phyloP scores from a whole-genome alignment of 2,329 filamentous ascomycete genomes.

The Colletotrichum caudatum region DNA sequence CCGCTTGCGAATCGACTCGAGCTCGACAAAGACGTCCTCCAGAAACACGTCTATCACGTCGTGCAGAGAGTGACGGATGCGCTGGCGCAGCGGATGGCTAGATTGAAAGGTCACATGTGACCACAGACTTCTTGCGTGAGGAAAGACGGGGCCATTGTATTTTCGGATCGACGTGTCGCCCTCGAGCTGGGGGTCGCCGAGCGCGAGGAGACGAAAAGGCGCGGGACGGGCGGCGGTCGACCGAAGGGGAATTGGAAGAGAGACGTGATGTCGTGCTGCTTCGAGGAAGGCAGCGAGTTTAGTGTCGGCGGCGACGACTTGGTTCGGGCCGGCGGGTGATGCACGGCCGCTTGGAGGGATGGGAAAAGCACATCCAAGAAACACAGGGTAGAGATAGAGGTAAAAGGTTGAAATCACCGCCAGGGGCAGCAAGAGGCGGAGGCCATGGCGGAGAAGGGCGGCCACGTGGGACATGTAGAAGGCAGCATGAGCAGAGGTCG shows the following conservation, averaged over 20 bases:
- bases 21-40: conserved; percentile 75
- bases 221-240: conserved; percentile 58
- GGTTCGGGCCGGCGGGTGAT: conserved; percentile 24
- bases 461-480: conserved; percentile 65
- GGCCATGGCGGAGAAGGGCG: conserved; percentile 66
- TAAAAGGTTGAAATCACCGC: conserved; percentile 79
- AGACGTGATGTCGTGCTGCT: conserved; percentile 51
- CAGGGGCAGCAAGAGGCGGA: conserved; percentile 71
- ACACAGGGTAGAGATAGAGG: conserved; percentile 88
- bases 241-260: conserved; percentile 42
- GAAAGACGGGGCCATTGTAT: conserved; percentile 64
- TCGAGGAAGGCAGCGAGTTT: conserved; percentile 52
- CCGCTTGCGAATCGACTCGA: conserved; percentile 79
- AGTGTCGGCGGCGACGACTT: conserved; percentile 37
- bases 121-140: conserved; percentile 62
- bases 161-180: conserved; percentile 86
- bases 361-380: conserved; percentile 86
- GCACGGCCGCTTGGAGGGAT: conserved; percentile 52
- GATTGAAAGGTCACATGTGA: conserved; percentile 62
- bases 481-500: conserved; percentile 36
- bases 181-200: conserved; percentile 94
- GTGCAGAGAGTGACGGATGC: conserved; percentile 66
- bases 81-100: conserved; percentile 62
- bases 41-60: conserved; percentile 71
- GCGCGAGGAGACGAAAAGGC: conserved; percentile 86